A percentile compares a stretch with the other conserved stretches of the same genome.
Evolutionary conservation across 108 stramenopile species (phyloP).

Genomic region (Bacterosira constricta): DNA sequence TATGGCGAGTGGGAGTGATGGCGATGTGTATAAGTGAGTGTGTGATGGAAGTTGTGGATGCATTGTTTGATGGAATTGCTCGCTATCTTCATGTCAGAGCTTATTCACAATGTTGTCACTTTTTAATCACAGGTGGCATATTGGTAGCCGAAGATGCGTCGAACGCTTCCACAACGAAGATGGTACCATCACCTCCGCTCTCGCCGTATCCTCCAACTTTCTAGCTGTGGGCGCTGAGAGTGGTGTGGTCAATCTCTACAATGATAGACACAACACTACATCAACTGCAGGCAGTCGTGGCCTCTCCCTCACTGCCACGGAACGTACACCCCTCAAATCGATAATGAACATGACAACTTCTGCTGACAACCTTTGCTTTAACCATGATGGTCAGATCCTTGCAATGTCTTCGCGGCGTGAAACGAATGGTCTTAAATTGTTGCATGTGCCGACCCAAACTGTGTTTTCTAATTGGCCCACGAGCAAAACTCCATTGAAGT

Average conservation of each 20-base stretch:
- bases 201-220: slow-evolving; percentile 63
- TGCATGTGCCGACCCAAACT: slow-evolving; percentile 89
- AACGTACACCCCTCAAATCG: slow-evolving; percentile 80
- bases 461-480: slow-evolving; percentile 99
- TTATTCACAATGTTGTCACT: not conserved
- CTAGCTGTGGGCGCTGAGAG: slow-evolving; percentile 94
- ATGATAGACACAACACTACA: slow-evolving; percentile 9
- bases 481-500: slow-evolving; percentile 91
- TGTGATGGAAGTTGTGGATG: not conserved
- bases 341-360: slow-evolving; percentile 94
- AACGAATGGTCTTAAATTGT: slow-evolving; percentile 83
- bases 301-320: slow-evolving; percentile 6
- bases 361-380: slow-evolving; percentile 82
- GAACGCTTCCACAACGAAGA: slow-evolving; percentile 92
- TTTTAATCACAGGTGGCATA: slow-evolving; percentile 70
- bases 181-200: slow-evolving; percentile 81
- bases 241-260: slow-evolving; percentile 95
- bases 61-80: too few relatives aligned
- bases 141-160: slow-evolving; percentile 77
- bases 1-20: slow-evolving; percentile 92
- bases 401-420: slow-evolving; percentile 90
- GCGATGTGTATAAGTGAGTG: slow-evolving; percentile 87
- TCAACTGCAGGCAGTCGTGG: not conserved
- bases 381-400: slow-evolving; percentile 90
- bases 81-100: too few relatives aligned